A percentile compares a stretch with the other conserved stretches of the same genome.
Evolutionary conservation across 495 filamentous ascomycete species (phyloP).

Genomic region (Penicillium daleae): DNA sequence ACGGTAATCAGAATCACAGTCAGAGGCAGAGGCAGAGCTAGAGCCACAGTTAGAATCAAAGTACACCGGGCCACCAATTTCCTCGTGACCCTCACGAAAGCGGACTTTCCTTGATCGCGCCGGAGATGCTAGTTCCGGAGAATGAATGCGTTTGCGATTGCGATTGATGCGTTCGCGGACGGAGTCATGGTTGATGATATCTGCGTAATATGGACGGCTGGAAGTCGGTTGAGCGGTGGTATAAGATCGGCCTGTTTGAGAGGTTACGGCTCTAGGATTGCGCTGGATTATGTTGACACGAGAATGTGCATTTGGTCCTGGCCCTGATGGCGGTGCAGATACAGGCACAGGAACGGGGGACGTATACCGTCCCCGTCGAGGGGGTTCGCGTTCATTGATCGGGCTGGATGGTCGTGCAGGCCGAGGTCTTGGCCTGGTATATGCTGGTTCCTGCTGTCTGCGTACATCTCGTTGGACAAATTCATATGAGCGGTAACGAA

Average conservation of each 20-base stretch:
- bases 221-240: neutral
- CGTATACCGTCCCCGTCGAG: neutral
- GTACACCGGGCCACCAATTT: neutral
- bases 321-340: no score
- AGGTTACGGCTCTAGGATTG: neutral
- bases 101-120: neutral
- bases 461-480: neutral
- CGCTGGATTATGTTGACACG: neutral
- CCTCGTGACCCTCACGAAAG: neutral
- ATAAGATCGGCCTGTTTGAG: neutral
- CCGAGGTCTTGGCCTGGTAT: neutral
- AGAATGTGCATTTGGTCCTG: neutral
- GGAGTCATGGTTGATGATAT: neutral
- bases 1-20: neutral
- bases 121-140: neutral
- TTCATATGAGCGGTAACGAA: neutral
- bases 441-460: neutral
- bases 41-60: neutral
- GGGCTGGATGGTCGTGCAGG: conserved; percentile 2
- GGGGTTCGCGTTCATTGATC: neutral
- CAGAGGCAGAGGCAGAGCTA: neutral
- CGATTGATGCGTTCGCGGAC: neutral
- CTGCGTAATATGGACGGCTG: neutral
- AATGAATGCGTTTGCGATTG: neutral
- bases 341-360: neutral